Percentiles rank a stretch among this genome's conserved stretches.
Conservation (phyloP, 208 protist genomes). For the Leptomonas seymouri region DNA sequence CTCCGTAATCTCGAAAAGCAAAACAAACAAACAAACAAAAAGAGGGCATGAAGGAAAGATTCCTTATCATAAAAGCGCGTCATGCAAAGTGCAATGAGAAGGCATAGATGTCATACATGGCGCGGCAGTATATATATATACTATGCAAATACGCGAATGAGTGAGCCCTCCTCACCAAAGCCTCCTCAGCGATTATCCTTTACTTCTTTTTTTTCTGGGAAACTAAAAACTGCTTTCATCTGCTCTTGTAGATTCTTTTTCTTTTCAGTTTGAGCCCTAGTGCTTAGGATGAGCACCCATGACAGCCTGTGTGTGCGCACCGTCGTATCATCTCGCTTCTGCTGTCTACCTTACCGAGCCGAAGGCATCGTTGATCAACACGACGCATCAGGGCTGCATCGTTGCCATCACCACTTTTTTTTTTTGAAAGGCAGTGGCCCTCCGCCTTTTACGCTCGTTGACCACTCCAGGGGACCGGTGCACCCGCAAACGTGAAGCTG, state of each 20-base stretch:
- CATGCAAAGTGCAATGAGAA: too few species aligned
- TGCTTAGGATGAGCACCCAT: background rate
- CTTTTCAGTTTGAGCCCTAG: background rate
- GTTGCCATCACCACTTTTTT: background rate
- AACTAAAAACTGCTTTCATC: too few species aligned
- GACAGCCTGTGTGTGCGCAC: background rate
- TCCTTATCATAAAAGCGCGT: too few species aligned
- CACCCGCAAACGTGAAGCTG: conserved; percentile 3
- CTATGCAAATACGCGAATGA: too few species aligned
- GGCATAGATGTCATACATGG: too few species aligned
- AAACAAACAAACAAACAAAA: too few species aligned
- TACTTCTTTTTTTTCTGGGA: too few species aligned
- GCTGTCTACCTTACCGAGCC: background rate
- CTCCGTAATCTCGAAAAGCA: too few species aligned
- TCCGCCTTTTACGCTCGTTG: background rate
- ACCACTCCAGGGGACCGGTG: background rate
- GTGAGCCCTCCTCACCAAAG: too few species aligned
- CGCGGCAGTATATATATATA: too few species aligned
- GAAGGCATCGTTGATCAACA: background rate
- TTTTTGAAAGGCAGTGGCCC: background rate
- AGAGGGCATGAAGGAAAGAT: too few species aligned
- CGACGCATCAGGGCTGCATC: background rate
- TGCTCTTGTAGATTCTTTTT: background rate
- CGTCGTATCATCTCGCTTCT: background rate
- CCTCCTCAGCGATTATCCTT: too few species aligned